These are phyloP conservation scores for Tylopilus vinaceipallidus DNA, from an alignment of 768 basidiomycete species.

Conservation along the genomic window DNA sequence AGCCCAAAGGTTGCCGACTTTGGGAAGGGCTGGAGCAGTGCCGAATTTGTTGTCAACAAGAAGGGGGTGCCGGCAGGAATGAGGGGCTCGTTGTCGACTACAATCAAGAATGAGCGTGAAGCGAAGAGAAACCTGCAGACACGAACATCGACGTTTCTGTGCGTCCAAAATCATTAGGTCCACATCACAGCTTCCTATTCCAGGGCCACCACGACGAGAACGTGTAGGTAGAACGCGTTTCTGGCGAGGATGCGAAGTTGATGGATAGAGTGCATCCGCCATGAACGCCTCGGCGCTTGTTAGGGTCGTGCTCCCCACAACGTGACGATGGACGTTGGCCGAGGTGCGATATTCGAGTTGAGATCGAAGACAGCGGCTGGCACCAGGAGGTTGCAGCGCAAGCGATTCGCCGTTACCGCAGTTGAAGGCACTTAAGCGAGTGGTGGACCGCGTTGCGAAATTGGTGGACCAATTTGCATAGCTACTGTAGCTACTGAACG, in stretches of 20 bases:
- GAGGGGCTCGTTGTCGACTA: slow-evolving; percentile 71
- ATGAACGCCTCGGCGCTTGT: slow-evolving; percentile 20
- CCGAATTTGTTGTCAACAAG: slow-evolving; percentile 70
- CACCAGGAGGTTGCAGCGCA: neutral
- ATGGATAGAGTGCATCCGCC: slow-evolving; percentile 36
- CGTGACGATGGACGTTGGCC: slow-evolving; percentile 2
- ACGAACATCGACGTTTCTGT: slow-evolving; percentile 72
- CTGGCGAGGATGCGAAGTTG: slow-evolving; percentile 46
- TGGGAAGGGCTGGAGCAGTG: slow-evolving; percentile 43
- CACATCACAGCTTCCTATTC: slow-evolving; percentile 73
- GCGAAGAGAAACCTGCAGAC: slow-evolving; percentile 6
- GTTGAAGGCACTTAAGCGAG: slow-evolving; percentile 5
- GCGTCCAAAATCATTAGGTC: slow-evolving; percentile 85
- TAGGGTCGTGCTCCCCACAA: slow-evolving; percentile 7
- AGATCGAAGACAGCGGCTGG: slow-evolving; percentile 2
- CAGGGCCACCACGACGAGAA: slow-evolving; percentile 76
- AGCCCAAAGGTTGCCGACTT: slow-evolving; percentile 39
- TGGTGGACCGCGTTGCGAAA: slow-evolving; percentile 9
- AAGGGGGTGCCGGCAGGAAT: slow-evolving; percentile 67
- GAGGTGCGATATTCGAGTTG: neutral
- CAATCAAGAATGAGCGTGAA: slow-evolving; percentile 18
- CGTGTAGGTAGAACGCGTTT: slow-evolving; percentile 83
- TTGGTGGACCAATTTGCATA: neutral
- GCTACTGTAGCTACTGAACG: neutral
- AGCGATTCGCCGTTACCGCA: slow-evolving; percentile 12